Conservation (phyloP, 139 green algal genomes). For the Bryopsis sp. region DNA sequence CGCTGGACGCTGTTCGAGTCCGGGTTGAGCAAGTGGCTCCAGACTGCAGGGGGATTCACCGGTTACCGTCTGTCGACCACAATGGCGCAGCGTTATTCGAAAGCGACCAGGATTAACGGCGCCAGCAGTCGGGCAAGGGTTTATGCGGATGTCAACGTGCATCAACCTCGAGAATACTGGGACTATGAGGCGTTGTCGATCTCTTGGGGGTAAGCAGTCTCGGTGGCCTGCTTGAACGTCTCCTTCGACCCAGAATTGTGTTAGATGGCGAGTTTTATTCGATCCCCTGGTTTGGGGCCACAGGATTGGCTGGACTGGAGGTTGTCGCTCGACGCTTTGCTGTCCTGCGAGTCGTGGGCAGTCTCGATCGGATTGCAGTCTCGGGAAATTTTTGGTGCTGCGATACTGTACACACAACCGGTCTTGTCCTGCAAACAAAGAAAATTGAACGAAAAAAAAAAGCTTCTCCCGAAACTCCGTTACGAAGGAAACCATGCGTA, state of each 20-base stretch:
- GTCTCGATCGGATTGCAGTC: background rate
- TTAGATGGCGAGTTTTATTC: too few species aligned
- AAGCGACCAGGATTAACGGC: conserved; percentile 3
- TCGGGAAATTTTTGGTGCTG: background rate
- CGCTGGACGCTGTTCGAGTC: too few species aligned
- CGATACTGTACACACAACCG: background rate
- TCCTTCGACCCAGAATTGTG: too few species aligned
- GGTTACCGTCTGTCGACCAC: background rate
- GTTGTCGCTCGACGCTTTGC: background rate
- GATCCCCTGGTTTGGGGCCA: too few species aligned
- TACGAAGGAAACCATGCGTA: background rate
- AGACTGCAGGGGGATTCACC: too few species aligned
- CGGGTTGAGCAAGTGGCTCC: too few species aligned
- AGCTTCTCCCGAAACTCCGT: too few species aligned
- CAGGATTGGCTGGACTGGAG: background rate
- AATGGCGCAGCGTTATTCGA: conserved; percentile 8
- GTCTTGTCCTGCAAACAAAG: too few species aligned
- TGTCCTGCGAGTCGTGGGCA: background rate
- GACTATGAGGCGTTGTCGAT: conserved; percentile 2
- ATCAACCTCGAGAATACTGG: conserved; percentile 3
- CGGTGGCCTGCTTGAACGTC: too few species aligned
- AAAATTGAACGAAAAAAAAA: too few species aligned
- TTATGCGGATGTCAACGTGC: conserved; percentile 8
- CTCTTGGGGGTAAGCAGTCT: background rate
- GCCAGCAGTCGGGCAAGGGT: background rate